Conservation (phyloP, 148 eudicot species). For the Persicaria tinctoria region DNA sequence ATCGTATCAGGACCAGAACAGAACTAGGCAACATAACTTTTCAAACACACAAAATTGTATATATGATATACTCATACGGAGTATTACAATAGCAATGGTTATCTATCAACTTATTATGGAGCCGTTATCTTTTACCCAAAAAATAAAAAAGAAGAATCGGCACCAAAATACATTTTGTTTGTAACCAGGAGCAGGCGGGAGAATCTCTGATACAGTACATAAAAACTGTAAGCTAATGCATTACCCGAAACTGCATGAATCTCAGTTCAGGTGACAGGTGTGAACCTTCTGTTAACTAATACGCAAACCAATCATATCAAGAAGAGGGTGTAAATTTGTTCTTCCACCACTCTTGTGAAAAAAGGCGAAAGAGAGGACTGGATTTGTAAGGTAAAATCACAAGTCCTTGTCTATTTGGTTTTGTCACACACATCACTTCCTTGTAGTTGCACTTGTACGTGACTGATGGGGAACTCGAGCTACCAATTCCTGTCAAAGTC, state of each 20-base stretch:
- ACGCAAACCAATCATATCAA: background rate
- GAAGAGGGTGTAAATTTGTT: slow-evolving; percentile 7
- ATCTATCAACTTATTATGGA: background rate
- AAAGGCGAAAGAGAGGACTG: background rate
- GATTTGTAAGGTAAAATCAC: background rate
- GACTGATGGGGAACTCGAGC: slow-evolving; percentile 36
- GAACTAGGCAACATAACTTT: background rate
- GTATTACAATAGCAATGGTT: slow-evolving; percentile 1
- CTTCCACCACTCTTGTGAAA: slow-evolving; percentile 8
- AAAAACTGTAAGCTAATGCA: background rate
- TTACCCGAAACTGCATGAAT: background rate
- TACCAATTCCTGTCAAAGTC: slow-evolving; percentile 50
- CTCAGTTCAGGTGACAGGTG: background rate
- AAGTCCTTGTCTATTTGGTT: background rate
- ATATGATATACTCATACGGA: background rate
- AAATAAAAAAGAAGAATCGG: background rate
- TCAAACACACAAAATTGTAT: background rate
- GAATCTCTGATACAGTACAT: background rate
- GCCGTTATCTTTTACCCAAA: background rate
- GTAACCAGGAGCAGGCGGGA: background rate
- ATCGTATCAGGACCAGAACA: no score
- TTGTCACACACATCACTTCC: slow-evolving; percentile 17
- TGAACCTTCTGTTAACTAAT: background rate
- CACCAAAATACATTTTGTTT: background rate
- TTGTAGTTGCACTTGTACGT: slow-evolving; percentile 21